These are phyloP conservation scores for Cochlearia excelsa DNA, from an alignment of 345 rosid species.

Conservation along the genomic window DNA sequence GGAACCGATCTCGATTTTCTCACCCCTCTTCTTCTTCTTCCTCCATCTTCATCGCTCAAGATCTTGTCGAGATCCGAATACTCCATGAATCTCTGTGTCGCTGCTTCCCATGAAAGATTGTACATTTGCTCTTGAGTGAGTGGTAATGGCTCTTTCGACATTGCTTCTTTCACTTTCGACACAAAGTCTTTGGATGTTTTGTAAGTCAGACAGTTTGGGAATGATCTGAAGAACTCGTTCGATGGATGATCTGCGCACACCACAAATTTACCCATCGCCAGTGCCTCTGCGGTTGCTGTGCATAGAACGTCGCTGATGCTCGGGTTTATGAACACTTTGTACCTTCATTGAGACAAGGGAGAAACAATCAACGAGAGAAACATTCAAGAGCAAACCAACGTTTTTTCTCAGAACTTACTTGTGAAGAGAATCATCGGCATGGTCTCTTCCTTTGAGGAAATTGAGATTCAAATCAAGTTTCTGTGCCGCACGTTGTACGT, in stretches of 20 bases:
- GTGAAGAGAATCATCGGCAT: conserved; percentile 89
- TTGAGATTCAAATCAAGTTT: conserved; percentile 69
- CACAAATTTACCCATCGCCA: conserved; percentile 97
- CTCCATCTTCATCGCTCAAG: conserved; percentile 36
- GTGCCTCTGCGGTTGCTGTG: conserved; percentile 98
- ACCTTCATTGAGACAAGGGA: conserved; percentile 48
- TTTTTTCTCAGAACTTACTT: conserved; percentile 45
- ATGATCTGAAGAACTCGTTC: conserved; percentile 90
- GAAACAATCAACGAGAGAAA: conserved; percentile 8
- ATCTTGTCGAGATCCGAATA: conserved; percentile 73
- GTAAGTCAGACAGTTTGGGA: conserved; percentile 93
- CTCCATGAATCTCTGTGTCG: conserved; percentile 84
- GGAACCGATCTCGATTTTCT: conserved; percentile 59
- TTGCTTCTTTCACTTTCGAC: conserved; percentile 77
- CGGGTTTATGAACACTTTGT: conserved; percentile 96
- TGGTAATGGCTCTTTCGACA: conserved; percentile 76
- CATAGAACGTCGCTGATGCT: conserved; percentile 95
- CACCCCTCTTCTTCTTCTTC: conserved; percentile 26
- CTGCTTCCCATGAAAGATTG: conserved; percentile 44
- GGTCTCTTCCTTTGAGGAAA: conserved; percentile 89
- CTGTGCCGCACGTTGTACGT: conserved; percentile 72
- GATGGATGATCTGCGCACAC: conserved; percentile 98
- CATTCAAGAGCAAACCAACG: neutral
- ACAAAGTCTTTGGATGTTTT: conserved; percentile 83
- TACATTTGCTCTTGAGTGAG: conserved; percentile 78